Evolutionary conservation across 1,139 yeast genomes (phyloP), one percentile per base, ranked within the genome.

Genomic region (Casaregolazyma lundiana): DNA sequence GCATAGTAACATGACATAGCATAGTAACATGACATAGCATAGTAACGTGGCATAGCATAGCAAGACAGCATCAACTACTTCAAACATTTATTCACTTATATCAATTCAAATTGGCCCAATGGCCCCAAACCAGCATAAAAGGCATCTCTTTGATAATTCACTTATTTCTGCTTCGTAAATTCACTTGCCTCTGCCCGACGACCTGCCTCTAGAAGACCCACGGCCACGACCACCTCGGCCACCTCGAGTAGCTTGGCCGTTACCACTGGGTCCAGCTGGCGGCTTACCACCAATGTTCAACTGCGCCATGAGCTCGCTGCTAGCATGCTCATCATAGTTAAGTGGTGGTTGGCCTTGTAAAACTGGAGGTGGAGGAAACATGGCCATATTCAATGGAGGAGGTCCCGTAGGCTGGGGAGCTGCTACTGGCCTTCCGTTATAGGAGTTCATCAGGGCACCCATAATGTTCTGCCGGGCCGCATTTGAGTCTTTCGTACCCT

Each of bases 401-500:
- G 57, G 57, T n/a, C 58, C 57, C 11, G 43, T 36, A 13, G 52
- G 49, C 38, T 63, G 64, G 16, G 55, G 54, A 20, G 62, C 63
- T 17, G 39, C 17, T 8, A 11, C 19, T 17, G 64, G 56, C 8
- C 37, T 48, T 6, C 51, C 51, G 35, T 53, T 53, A 42, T 53
- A 60, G 43, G 58, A 58, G 13, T 57, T 55, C 43, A 53, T 55
- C 20, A 76, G 73, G 45, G 76, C 77, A 1, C 77, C 77, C 50
- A 66, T 54, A 46, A 78, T 69, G 43, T 75, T 71, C 51, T 69
- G 74, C 52, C 73, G 73, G 5, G 53, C 55, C 53, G 53, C 52
- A 35, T 53, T 49, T 13, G 51, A 52, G 43, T 51, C 49, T 43
- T 64, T 54, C 43, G 74, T 71, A 6, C 77, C 77, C 49, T 70